These are phyloP conservation scores for Calamus simplicifolius DNA, from an alignment of 176 grass and related monocot species.

Conservation along the genomic window DNA sequence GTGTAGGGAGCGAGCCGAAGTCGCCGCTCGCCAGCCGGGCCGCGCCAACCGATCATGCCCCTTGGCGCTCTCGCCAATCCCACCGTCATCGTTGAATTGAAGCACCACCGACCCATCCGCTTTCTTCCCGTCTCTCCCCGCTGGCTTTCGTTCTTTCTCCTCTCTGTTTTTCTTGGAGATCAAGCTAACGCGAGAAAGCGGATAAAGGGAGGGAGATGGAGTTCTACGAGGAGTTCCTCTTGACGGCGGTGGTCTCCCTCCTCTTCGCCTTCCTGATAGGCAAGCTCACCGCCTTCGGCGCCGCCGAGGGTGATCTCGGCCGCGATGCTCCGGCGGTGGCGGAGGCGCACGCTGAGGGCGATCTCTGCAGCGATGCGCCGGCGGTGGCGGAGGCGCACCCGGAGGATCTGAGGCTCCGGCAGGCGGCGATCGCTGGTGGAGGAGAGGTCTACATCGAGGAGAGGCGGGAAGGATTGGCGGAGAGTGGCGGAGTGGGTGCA, in stretches of 20 bases:
- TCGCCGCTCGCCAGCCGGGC: no score
- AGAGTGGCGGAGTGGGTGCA: background rate
- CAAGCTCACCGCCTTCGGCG: slow-evolving; percentile 14
- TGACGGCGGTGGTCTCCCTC: slow-evolving; percentile 32
- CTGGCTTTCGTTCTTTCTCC: background rate
- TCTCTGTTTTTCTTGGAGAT: background rate
- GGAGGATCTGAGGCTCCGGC: background rate
- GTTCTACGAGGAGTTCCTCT: slow-evolving; percentile 30
- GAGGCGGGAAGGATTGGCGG: background rate
- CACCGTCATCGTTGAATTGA: no score
- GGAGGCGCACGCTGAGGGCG: no score
- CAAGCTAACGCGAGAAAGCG: slow-evolving; percentile 7
- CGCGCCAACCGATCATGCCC: no score
- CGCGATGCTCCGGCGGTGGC: background rate
- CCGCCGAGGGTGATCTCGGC: background rate
- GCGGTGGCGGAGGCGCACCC: no score
- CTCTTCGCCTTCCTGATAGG: slow-evolving; percentile 29
- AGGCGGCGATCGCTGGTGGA: background rate
- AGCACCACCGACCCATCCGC: background rate
- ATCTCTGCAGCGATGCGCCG: background rate
- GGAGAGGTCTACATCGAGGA: background rate
- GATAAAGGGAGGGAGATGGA: slow-evolving; percentile 16
- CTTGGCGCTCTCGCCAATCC: no score
- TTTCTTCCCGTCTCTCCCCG: background rate
- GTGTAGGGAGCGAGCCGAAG: no score